Conservation (phyloP, 2,329 filamentous ascomycete species). For the Colletotrichum caudatum region DNA sequence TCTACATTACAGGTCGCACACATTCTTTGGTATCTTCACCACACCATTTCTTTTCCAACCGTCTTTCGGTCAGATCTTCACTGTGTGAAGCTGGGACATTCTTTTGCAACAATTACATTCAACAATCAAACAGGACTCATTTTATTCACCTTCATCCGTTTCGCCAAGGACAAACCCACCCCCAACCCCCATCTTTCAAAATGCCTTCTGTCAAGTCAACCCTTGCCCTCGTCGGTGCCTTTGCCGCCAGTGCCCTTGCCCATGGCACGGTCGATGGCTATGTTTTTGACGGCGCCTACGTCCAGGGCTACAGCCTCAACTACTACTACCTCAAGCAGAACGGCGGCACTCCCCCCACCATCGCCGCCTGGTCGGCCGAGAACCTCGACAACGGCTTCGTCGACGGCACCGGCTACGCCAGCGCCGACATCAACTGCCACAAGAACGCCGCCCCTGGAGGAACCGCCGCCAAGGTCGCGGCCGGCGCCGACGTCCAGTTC, state of each 20-base stretch:
- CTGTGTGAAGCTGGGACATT: slow-evolving; percentile 42
- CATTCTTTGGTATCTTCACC: slow-evolving; percentile 37
- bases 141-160: slow-evolving; percentile 26
- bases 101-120: slow-evolving; percentile 38
- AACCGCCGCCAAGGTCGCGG: slow-evolving; percentile 52
- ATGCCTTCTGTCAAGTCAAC: slow-evolving; percentile 33
- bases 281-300: slow-evolving; percentile 31
- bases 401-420: slow-evolving; percentile 53
- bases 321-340: slow-evolving; percentile 44
- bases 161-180: slow-evolving; percentile 5
- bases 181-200: background rate
- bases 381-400: slow-evolving; percentile 65
- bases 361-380: slow-evolving; percentile 55
- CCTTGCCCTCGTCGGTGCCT: slow-evolving; percentile 41
- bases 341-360: slow-evolving; percentile 39
- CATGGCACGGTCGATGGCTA: slow-evolving; percentile 40
- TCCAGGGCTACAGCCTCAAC: slow-evolving; percentile 43
- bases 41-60: slow-evolving; percentile 39
- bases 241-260: slow-evolving; percentile 40
- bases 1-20: slow-evolving; percentile 39
- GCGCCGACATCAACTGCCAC: slow-evolving; percentile 61
- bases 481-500: slow-evolving; percentile 56
- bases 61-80: slow-evolving; percentile 39
- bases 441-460: slow-evolving; percentile 53
- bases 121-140: slow-evolving; percentile 19